Base-by-base conservation (phyloP, 2,329 filamentous ascomycete genomes). In the Pseudomassariella vexata region DNA sequence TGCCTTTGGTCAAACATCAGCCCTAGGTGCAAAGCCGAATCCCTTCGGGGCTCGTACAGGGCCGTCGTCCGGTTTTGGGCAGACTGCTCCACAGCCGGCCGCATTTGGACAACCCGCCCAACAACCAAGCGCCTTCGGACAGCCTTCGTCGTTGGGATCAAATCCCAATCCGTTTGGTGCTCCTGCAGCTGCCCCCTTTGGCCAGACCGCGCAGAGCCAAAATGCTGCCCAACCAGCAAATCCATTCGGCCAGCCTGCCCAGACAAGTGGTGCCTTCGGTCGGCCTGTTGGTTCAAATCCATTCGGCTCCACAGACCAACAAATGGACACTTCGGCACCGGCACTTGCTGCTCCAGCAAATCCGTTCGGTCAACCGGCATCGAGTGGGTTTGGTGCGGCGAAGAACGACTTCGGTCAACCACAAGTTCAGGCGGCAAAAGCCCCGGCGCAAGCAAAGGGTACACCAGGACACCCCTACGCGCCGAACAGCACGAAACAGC, bases 401-500 rank as follows among this genome's bases (percentile, higher is more conserved):
- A 19, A 38, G 12, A 24, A 34, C 5, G 56, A 52, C 21, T 49
- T 50, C 1, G 20, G 28, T 35, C 44, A 43, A 30, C 21, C 33
- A 3, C 24, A 36, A 34, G 8, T 35, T 26, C 36, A 10, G 20
- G 32, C 43, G 35, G 23, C 32, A 42, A 29, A 19, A 26, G 15
- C 28, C 23, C 20, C 41, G 5, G 34, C 43, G 5, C 40, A 44
- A 9, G 32, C 41, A 3, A 34, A 46, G 8, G 24, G 39, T 3
- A 16, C 39, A 3, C 19, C 46, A 5, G 33, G 36, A 8, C 57
- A 49, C 30, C 68, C 68, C 2, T 72, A 71, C 39, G 56, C 61
- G 1, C 64, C 66, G 1, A 52, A 46, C 5, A 67, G 63, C 45
- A 51, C 53, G 9, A 66, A 55, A 36, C 54, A 65, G 34, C 68